A percentile compares a stretch with the other conserved stretches of the same genome.
These are phyloP conservation scores for Elsinoe batatas DNA, from an alignment of 2,329 filamentous ascomycete species.

Conservation along the genomic window DNA sequence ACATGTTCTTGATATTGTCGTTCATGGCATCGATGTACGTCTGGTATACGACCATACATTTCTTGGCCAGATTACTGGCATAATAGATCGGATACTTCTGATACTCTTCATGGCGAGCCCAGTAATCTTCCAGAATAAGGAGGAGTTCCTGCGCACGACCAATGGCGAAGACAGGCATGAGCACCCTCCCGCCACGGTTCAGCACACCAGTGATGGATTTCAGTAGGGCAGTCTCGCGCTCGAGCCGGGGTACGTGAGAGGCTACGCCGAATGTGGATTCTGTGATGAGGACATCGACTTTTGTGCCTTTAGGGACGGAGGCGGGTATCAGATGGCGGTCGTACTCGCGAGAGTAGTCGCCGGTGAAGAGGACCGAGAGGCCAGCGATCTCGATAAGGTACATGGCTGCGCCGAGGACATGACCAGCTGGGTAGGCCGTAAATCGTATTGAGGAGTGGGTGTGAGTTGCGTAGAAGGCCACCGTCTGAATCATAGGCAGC, in stretches of 20 bases:
- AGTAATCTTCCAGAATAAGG: constrained; percentile 93
- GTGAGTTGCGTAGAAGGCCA: constrained; percentile 96
- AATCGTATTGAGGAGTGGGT: constrained; percentile 94
- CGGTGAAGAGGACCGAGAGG: constrained; percentile 93
- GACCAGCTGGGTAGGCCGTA: constrained; percentile 91
- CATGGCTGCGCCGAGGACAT: constrained; percentile 98
- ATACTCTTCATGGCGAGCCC: constrained; percentile 78
- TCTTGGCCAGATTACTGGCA: constrained; percentile 84
- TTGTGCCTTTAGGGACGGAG: constrained; percentile 76
- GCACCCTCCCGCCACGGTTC: constrained; percentile 80
- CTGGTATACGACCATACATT: constrained; percentile 98
- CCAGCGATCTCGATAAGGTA: constrained; percentile 96
- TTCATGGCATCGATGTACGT: constrained; percentile 99
- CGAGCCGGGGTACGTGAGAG: constrained; percentile 79
- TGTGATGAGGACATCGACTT: constrained; percentile 92
- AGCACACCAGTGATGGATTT: constrained; percentile 87
- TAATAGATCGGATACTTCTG: constrained; percentile 95
- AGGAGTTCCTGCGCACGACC: constrained; percentile 89
- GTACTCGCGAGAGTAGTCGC: constrained; percentile 92
- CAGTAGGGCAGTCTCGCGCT: constrained; percentile 89
- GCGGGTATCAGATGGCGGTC: constrained; percentile 93
- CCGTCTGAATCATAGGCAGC: constrained; percentile 88
- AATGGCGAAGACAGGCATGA: constrained; percentile 92
- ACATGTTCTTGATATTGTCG: constrained; percentile 95
- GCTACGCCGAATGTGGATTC: constrained; percentile 97